These are phyloP conservation scores for Conoideocrella luteorostrata DNA, from an alignment of 2,329 filamentous ascomycete species.

Conservation along the genomic window DNA sequence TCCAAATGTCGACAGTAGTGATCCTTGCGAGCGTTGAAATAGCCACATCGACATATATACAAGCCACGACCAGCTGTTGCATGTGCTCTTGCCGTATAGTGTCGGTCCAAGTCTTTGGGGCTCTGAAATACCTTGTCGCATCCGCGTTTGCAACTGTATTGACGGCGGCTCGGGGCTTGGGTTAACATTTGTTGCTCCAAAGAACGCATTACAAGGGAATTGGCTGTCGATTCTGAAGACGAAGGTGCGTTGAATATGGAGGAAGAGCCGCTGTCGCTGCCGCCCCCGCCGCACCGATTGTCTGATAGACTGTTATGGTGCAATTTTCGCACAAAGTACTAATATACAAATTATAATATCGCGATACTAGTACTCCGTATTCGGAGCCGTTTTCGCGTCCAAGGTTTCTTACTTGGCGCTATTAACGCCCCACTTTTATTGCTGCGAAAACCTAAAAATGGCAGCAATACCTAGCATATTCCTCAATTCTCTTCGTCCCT, in stretches of 20 bases:
- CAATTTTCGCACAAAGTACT: too few species aligned
- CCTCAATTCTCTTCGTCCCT: too few species aligned
- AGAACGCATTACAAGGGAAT: not conserved
- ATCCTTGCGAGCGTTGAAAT: not conserved
- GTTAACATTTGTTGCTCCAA: not conserved
- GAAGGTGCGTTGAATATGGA: not conserved
- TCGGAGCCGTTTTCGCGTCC: too few species aligned
- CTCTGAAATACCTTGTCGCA: not conserved
- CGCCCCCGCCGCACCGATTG: too few species aligned
- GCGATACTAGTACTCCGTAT: too few species aligned
- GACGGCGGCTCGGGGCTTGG: not conserved
- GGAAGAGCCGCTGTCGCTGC: constrained; percentile 9
- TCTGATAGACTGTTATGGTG: too few species aligned
- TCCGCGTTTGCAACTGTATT: not conserved
- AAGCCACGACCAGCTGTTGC: not conserved
- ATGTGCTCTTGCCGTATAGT: not conserved
- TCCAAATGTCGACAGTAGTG: not conserved
- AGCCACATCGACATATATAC: not conserved
- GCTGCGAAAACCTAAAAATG: too few species aligned
- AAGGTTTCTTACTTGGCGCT: too few species aligned
- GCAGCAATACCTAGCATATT: too few species aligned
- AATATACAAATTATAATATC: too few species aligned
- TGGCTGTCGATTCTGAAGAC: not conserved
- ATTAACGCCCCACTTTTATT: too few species aligned
- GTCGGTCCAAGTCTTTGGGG: not conserved